Evolutionary conservation across 805 yeast genomes (phyloP), one percentile per base, ranked within the genome.

Genomic region (Isabelozyma gotoi): DNA sequence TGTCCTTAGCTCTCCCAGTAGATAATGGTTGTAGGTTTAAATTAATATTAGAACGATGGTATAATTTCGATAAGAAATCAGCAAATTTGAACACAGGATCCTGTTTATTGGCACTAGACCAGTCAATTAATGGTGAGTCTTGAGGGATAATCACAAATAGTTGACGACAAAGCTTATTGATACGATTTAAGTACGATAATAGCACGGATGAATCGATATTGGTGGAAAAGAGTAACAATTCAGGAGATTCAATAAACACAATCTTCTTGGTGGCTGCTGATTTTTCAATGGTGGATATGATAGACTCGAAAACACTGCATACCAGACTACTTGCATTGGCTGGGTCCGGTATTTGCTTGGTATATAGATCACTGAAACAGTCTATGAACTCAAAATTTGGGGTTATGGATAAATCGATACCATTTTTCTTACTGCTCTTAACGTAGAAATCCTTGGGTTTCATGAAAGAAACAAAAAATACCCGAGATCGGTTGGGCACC

Each of bases 1-100:
- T 77, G 57, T 89, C 96, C 36, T 77, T 79, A 0, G 96, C 96
- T 52, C 88, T 73, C 0, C 96, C 96, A 0, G 96, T 88, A 3
- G 77, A 71, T 46, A 89, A 65, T 1, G 96, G 90, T 52, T 78
- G 76, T 29, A 88, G 56, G 16, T 75, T 69, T n/a, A 88, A 50
- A 33, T 80, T 69, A 34, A 81, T 47, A 24, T 72, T 68, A 0
- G 87, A 68, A 43, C 76, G 72, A 51, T 81, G 81, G 16, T 76
- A 57, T 17, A 81, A 47, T 43, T 74, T 74, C 2, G 68, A 60
- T 18, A 79, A 56, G 49, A 81, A 76, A 32, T 76, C 78, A 0
- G 79, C 59, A 15, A 71, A 68, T 46, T 74, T 72, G 57, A 59
- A 76, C 33, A 52, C 65, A 12, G 73, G 75, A 21, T 60, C 64